Conservation (phyloP, 768 basidiomycete genomes). For the Suillus subaureus region DNA sequence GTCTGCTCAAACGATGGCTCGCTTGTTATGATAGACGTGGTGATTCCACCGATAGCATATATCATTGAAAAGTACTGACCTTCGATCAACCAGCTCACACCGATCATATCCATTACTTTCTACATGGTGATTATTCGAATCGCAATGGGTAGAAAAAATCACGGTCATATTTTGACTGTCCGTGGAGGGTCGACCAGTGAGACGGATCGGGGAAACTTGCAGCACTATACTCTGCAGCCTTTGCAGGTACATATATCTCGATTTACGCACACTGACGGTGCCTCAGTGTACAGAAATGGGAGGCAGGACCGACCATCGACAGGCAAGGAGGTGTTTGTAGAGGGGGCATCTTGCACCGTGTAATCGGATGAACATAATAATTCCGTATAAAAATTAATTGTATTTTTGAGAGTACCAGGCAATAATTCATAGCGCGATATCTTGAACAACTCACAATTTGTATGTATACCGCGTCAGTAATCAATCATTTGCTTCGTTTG, state of each 20-base stretch:
- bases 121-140: constrained; percentile 15
- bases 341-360: too few species aligned
- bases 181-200: not conserved
- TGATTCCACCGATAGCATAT: constrained; percentile 17
- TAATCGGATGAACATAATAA: too few species aligned
- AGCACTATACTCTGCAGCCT: constrained; percentile 7
- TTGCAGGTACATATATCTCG: constrained; percentile 11
- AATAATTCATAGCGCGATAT: too few species aligned
- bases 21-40: constrained; percentile 39
- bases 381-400: too few species aligned
- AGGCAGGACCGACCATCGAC: not conserved
- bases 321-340: not conserved
- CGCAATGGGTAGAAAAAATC: constrained; percentile 1
- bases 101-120: constrained; percentile 11
- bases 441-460: not conserved
- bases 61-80: not conserved
- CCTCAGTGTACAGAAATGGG: not conserved
- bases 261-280: not conserved
- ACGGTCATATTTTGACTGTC: not conserved
- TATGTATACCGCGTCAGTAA: not conserved
- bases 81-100: not conserved
- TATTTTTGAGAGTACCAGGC: too few species aligned
- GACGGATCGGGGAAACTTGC: not conserved
- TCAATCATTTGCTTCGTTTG: not conserved
- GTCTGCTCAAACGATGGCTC: constrained; percentile 29